phyloP scores from a whole-genome alignment of 208 protist species.

The Acanthamoeba divionensis region DNA sequence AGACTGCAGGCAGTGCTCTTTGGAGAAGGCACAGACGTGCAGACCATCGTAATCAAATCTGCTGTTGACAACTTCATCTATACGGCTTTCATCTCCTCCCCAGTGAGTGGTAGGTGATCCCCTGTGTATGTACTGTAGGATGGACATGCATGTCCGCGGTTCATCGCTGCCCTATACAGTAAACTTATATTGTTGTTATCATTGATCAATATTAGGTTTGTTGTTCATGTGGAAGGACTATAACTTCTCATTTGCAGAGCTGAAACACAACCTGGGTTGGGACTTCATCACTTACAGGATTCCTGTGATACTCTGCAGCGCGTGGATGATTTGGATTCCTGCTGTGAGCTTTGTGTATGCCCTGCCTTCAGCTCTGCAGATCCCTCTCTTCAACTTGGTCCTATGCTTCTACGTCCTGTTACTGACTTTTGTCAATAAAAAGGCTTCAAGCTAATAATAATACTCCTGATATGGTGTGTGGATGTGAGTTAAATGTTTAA shows the following conservation, averaged over 20 bases:
- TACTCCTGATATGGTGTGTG: no score
- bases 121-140: no score
- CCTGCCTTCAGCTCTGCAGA: background rate
- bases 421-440: slow-evolving; percentile 21
- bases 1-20: background rate
- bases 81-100: background rate
- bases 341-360: slow-evolving; percentile 19
- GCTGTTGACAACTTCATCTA: slow-evolving; percentile 6
- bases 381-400: slow-evolving; percentile 38
- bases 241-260: background rate
- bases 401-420: slow-evolving; percentile 27
- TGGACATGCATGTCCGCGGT: no score
- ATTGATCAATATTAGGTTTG: background rate
- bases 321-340: slow-evolving; percentile 27
- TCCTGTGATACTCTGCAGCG: background rate
- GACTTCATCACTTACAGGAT: slow-evolving; percentile 16
- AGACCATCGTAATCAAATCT: slow-evolving; percentile 37
- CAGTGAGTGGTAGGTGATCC: background rate
- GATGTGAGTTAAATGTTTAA: no score
- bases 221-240: slow-evolving; percentile 41
- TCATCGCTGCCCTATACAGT: no score
- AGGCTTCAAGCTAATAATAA: no score
- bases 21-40: background rate
- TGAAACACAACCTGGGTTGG: background rate
- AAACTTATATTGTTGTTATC: no score